Evolutionary conservation across 1,284 basidiomycete species (phyloP), one percentile per base, ranked within the genome.

Genomic region (Melampsora larici-populina): DNA sequence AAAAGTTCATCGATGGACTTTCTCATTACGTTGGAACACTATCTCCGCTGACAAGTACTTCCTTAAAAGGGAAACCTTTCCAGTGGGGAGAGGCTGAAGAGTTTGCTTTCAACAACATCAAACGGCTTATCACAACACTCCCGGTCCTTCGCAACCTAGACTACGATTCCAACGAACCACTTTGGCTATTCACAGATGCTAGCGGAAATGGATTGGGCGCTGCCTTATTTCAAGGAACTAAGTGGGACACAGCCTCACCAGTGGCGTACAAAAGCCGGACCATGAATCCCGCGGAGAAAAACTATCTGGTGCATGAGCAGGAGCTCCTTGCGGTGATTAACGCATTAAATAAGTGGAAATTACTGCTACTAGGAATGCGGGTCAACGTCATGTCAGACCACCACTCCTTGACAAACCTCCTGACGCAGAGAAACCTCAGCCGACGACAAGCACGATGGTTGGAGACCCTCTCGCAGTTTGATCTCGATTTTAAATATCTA

Each of bases 61-160:
- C 33, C 33, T 26, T 40, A 7, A 46, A 66, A n/a, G 2, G 17
- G 1, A 66, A 40, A 26, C 21, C 36, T 2, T 66, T 66, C 18
- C 24, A 66, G 1, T 66, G 64, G 64, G 64, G 64, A 13, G 31
- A 66, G 1, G 3, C 3, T 0, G 64, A 66, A 43, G 64, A 66
- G 15, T 21, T 18, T 13, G 64, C 31, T 2, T 66, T 66, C 15
- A 5, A 66, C 1, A 66, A 79, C 0, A 85, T 87, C 51, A 87
- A 87, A 68, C 24, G 58, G 1, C n/a, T n/a, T n/a, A n/a, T n/a
- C n/a, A n/a, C n/a, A n/a, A n/a, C n/a, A n/a, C n/a, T n/a, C n/a
- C n/a, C 79, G 84, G 13, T 85, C 84, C 0, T 81, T 80, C 0
- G 84, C 83, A 36, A 81, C 85, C 70, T 84, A 58, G 75, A 84